phyloP scores from a whole-genome alignment of 441 rosid species.

The Rhodomyrtus psidioides region DNA sequence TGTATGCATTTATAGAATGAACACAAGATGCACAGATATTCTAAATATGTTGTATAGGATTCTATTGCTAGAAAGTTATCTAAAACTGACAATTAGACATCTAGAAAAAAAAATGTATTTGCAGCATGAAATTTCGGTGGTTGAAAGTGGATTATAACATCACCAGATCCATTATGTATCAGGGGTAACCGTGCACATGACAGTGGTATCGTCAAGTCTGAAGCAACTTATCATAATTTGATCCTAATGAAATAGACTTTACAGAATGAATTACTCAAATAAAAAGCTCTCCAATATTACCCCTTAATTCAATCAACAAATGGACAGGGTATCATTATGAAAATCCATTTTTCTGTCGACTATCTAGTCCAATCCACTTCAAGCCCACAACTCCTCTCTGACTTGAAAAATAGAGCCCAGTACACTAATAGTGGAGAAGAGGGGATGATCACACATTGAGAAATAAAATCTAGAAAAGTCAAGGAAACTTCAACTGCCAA shows the following conservation, averaged over 20 bases:
- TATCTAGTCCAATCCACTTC: neutral
- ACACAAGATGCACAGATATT: neutral
- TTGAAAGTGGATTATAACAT: neutral
- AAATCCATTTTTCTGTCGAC: neutral
- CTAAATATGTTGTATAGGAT: neutral
- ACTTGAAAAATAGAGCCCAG: neutral
- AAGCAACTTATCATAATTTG: neutral
- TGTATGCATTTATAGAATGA: neutral
- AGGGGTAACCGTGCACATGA: neutral
- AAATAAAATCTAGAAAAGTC: neutral
- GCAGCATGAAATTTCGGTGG: neutral
- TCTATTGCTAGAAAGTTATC: neutral
- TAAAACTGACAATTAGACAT: neutral
- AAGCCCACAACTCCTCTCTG: neutral
- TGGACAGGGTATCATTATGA: neutral
- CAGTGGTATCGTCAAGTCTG: neutral
- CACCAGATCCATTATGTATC: neutral
- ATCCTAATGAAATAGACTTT: neutral
- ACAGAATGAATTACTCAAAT: neutral
- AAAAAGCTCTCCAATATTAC: neutral
- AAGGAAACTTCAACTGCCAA: neutral
- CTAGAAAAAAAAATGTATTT: neutral
- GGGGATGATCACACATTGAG: neutral
- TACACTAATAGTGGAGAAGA: neutral
- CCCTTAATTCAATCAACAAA: neutral